phyloP scores from a whole-genome alignment of 768 basidiomycete species.

The Mrakia gelida region DNA sequence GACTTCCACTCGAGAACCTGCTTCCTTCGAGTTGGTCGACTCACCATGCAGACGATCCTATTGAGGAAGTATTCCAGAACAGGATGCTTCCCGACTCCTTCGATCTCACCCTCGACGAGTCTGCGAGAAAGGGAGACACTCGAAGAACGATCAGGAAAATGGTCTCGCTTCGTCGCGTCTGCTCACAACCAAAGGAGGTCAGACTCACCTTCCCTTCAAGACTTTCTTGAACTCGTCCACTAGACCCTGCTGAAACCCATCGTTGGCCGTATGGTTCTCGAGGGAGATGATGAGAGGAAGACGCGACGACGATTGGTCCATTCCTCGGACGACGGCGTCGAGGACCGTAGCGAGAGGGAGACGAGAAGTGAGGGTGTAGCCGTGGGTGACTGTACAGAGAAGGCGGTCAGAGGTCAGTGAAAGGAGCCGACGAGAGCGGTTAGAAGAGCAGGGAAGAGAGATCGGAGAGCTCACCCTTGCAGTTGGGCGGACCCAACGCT shows the following conservation, averaged over 20 bases:
- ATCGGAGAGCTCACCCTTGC: constrained; percentile 8
- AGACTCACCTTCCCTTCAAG: constrained; percentile 56
- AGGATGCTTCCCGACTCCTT: constrained; percentile 44
- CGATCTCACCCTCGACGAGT: constrained; percentile 42
- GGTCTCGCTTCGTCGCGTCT: not conserved
- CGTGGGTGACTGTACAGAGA: constrained; percentile 60
- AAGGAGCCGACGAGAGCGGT: not conserved
- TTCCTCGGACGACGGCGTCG: constrained; percentile 51
- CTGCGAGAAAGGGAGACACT: not conserved
- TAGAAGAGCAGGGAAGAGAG: not conserved
- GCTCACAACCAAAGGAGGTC: not conserved
- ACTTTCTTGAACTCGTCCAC: constrained; percentile 53
- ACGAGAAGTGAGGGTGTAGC: constrained; percentile 56
- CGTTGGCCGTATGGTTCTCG: constrained; percentile 59
- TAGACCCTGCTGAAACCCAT: constrained; percentile 52
- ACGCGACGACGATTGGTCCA: constrained; percentile 42
- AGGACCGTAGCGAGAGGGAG: constrained; percentile 56
- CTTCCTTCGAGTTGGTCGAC: constrained; percentile 23
- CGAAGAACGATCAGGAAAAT: not conserved
- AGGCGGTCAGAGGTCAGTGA: constrained; percentile 37
- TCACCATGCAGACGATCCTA: constrained; percentile 59
- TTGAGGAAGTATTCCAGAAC: constrained; percentile 54
- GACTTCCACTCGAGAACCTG: no score
- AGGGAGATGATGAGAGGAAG: constrained; percentile 62
- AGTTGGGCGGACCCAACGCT: not conserved